Conservation (phyloP, 179 eudicot species). For the Camellia oleifera region DNA sequence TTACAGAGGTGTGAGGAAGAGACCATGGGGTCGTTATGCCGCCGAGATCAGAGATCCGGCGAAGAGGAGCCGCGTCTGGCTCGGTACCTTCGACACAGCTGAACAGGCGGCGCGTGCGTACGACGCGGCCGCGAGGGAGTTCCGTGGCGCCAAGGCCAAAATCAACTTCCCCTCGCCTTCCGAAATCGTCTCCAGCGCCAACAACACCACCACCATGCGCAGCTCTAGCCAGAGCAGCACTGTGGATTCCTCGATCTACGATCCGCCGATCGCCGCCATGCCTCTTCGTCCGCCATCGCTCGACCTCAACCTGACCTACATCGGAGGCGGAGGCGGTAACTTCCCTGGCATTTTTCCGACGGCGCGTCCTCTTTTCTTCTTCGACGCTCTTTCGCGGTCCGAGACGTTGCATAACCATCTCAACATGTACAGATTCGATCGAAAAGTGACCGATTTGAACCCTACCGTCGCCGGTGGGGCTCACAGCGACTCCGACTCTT, state of each 20-base stretch:
- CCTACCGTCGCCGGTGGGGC: slow-evolving; percentile 5
- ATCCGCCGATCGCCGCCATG: slow-evolving; percentile 10
- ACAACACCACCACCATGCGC: not conserved
- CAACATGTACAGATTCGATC: slow-evolving; percentile 16
- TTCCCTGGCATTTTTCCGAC: slow-evolving; percentile 20
- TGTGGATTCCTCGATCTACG: slow-evolving; percentile 42
- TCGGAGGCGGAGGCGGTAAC: not conserved
- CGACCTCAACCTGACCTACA: slow-evolving; percentile 40
- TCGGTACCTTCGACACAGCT: slow-evolving; percentile 69
- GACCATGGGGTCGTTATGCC: slow-evolving; percentile 70
- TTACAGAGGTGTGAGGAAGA: slow-evolving; percentile 58
- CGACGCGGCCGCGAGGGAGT: slow-evolving; percentile 56
- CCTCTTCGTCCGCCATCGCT: slow-evolving; percentile 26
- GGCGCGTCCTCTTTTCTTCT: slow-evolving; percentile 29
- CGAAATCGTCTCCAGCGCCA: not conserved
- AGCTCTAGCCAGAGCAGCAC: slow-evolving; percentile 68
- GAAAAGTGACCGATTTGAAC: not conserved
- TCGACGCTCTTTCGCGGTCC: slow-evolving; percentile 23
- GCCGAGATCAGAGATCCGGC: slow-evolving; percentile 70
- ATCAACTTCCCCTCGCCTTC: slow-evolving; percentile 41
- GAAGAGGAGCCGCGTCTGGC: slow-evolving; percentile 63
- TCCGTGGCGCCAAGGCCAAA: slow-evolving; percentile 66
- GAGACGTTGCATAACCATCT: slow-evolving; percentile 18
- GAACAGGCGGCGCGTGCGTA: slow-evolving; percentile 67
- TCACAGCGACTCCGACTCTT: slow-evolving; percentile 58